Evolutionary conservation across 1,139 yeast genomes (phyloP), one percentile per base, ranked within the genome.

Genomic region (Geotrichum restrictum): DNA sequence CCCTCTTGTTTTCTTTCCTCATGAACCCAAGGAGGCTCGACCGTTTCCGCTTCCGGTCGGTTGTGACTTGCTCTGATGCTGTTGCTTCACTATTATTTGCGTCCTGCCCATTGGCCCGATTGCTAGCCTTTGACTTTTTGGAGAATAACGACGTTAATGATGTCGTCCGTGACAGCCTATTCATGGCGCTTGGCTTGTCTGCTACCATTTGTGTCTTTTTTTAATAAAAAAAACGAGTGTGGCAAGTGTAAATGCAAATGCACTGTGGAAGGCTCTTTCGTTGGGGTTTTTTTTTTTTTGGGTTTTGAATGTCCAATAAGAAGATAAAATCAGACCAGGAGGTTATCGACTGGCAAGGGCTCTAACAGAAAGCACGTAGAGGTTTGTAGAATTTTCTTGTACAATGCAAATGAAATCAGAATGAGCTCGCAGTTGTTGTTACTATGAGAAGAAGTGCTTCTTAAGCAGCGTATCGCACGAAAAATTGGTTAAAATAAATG

Each of bases 111-210:
- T 34, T 37, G 40, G 48, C 33, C 8, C 39, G 19, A n/a, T 16
- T 19, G 16, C 32, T 44, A n/a, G 38, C 29, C 4, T 13, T 13
- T 2, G 43, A 36, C 27, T 43, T 49, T 16, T 43, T 49, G 13
- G 51, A 48, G 24, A 49, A 49, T 43, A 49, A 38, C 13, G 52
- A 49, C 16, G 44, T 36, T 18, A 49, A 33, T 14, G 52, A 49
- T 4, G 48, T 37, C 14, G 48, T 43, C 43, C 48, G 34, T 4
- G 47, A 32, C 29, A 48, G 51, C 13, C 40, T 18, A n/a, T 43
- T 43, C 18, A 43, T 43, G 3, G 46, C 16, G 29, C 33, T 21
- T n/a, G 8, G 13, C 38, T 43, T 43, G n/a, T 31, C 42, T 14
- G 29, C 29, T 3, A 29, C 29, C 42, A 38, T 38, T 18, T 14